Evolutionary conservation across 129 eudicot species (phyloP), one percentile per base, ranked within the genome.

Genomic region (Arctium lappa): DNA sequence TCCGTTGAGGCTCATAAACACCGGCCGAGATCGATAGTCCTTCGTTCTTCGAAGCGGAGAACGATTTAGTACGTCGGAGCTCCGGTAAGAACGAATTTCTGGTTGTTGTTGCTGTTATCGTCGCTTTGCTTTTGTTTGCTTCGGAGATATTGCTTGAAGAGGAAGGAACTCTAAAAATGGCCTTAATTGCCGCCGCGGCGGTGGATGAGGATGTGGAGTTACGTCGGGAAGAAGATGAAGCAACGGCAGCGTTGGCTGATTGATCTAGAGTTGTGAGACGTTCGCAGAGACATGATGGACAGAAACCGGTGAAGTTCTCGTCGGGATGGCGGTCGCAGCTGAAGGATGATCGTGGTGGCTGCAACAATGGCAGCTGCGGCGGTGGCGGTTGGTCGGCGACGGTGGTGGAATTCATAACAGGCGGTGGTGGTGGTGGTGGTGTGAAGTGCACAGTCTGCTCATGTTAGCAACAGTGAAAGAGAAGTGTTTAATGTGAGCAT

Each of bases 231-330:
- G 95, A 80, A 3, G 98, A 83, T 0, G 87, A 33, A 33, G 76
- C 87, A 4, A 81, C 86, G 18, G 89, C 86, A 75, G 85, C 80
- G 39, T 79, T 37, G 68, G 89, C 84, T 34, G 92, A 87, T 75
- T 82, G 86, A 53, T 92, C 98, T 11, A 94, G 85, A 6, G 94
- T 91, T 69, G 91, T 85, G 86, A 94, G 96, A 34, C 98, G 91
- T 71, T 94, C 97, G 85, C 92, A 92, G 71, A 94, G 88, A 53
- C 98, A 94, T 40, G 92, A 88, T 0, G 97, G 98, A 71, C 98
- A 94, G 79, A 94, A 94, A 1, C 95, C 97, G 73, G 94, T 88
- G 86, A 94, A 94, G 62, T 89, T 88, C 80, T 94, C 98, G 44
- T 79, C 86, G 0, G 98, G 94, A 75, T 94, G 98, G 36, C 91